A percentile compares a stretch with the other conserved stretches of the same genome.
Conservation (phyloP, 2,329 filamentous ascomycete species). For the Aspergillus ochraceoroseus region DNA sequence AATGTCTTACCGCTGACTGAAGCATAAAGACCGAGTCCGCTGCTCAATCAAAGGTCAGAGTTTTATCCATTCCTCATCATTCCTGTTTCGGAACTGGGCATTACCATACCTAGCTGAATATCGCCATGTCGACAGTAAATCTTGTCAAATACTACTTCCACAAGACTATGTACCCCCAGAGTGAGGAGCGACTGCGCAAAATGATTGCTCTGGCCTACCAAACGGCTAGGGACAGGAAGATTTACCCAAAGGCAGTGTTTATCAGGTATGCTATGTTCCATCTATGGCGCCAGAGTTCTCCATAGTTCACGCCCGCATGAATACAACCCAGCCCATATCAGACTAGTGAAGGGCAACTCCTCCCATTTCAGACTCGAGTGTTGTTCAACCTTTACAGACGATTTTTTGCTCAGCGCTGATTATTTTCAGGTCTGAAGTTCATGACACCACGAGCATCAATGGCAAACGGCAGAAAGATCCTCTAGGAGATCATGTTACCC, state of each 20-base stretch:
- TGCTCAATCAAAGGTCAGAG: slow-evolving; percentile 1
- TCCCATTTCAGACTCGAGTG: too few relatives aligned
- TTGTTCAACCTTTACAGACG: too few relatives aligned
- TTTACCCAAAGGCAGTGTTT: slow-evolving; percentile 20
- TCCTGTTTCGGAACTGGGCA: slow-evolving; percentile 4
- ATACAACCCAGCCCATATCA: not conserved
- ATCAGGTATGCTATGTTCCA: slow-evolving; percentile 14
- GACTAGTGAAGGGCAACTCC: slow-evolving; percentile 1
- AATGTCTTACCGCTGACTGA: not conserved
- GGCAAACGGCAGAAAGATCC: slow-evolving; percentile 20
- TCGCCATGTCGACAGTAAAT: slow-evolving; percentile 19
- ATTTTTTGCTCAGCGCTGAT: not conserved
- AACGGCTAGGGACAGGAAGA: slow-evolving; percentile 20
- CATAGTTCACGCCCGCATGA: not conserved
- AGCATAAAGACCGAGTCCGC: slow-evolving; percentile 1
- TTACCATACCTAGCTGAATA: not conserved
- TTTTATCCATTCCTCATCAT: slow-evolving; percentile 11
- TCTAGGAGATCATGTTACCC: slow-evolving; percentile 17
- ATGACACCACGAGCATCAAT: slow-evolving; percentile 21
- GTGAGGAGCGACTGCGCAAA: slow-evolving; percentile 11
- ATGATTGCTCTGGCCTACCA: slow-evolving; percentile 20
- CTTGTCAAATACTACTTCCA: slow-evolving; percentile 20
- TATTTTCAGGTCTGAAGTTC: slow-evolving; percentile 17
- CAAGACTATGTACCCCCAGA: slow-evolving; percentile 13
- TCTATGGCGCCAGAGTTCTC: not conserved